Conservation (phyloP, 345 rosid genomes). For the Clarkia xantiana region DNA sequence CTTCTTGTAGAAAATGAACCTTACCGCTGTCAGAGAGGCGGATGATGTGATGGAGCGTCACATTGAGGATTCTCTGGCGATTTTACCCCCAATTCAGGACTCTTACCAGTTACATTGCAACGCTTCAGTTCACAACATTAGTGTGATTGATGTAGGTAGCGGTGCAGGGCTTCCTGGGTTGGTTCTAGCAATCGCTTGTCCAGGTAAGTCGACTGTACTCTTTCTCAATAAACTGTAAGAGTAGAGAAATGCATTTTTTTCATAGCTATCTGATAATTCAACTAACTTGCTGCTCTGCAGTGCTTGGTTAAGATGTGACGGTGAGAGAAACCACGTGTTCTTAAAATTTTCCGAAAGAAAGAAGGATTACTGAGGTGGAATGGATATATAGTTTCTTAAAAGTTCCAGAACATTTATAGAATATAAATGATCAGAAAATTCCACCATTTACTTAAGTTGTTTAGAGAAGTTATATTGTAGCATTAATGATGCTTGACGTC, state of each 20-base stretch:
- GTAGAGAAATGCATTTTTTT: too few species aligned
- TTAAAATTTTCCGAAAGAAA: not conserved
- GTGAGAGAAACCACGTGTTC: too few species aligned
- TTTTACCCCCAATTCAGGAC: conserved; percentile 41
- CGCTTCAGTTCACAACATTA: conserved; percentile 22
- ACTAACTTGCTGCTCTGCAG: too few species aligned
- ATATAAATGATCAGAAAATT: too few species aligned
- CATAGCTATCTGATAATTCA: too few species aligned
- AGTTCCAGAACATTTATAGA: too few species aligned
- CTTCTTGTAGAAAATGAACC: conserved; percentile 57
- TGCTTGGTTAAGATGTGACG: too few species aligned
- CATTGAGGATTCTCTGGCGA: conserved; percentile 74
- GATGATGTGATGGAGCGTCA: conserved; percentile 71
- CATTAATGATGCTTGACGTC: too few species aligned
- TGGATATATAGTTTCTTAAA: too few species aligned
- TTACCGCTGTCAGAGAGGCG: conserved; percentile 60
- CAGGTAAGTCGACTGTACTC: conserved; percentile 21
- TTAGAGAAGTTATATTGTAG: too few species aligned
- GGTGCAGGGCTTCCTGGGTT: conserved; percentile 91
- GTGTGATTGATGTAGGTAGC: conserved; percentile 69
- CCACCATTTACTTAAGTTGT: too few species aligned
- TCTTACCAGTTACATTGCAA: conserved; percentile 27
- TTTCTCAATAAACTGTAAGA: not conserved
- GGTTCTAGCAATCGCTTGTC: conserved; percentile 68
- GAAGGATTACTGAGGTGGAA: too few species aligned